Conservation (phyloP, 345 rosid genomes). For the Acer yangbiense region DNA sequence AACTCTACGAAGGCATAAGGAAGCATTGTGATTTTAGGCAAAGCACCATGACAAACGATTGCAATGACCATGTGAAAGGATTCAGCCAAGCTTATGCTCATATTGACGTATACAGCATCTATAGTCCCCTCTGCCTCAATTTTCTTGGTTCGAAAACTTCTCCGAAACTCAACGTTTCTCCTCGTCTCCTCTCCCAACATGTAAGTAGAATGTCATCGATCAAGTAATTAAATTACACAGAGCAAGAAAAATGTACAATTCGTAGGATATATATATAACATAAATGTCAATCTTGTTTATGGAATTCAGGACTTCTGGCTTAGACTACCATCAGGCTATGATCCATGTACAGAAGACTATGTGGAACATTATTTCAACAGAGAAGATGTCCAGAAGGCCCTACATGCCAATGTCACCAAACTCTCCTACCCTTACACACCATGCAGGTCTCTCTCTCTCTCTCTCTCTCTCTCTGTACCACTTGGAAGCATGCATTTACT, state of each 20-base stretch:
- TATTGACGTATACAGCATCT: slow-evolving; percentile 73
- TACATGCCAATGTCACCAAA: slow-evolving; percentile 71
- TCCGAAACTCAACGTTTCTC: slow-evolving; percentile 34
- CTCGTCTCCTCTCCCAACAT: slow-evolving; percentile 34
- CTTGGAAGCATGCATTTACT: no score
- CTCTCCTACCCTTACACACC: slow-evolving; percentile 55
- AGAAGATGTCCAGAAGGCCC: slow-evolving; percentile 68
- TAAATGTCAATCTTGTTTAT: slow-evolving; percentile 1
- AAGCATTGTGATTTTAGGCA: slow-evolving; percentile 42
- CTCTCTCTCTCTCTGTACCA: no score
- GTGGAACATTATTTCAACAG: slow-evolving; percentile 57
- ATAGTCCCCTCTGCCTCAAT: slow-evolving; percentile 54
- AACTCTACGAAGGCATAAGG: slow-evolving; percentile 42
- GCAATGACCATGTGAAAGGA: slow-evolving; percentile 26
- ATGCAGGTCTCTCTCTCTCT: slow-evolving; percentile 53
- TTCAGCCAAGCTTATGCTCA: slow-evolving; percentile 46
- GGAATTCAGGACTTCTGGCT: slow-evolving; percentile 49
- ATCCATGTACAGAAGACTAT: slow-evolving; percentile 68
- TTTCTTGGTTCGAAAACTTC: background rate
- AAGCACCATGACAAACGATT: slow-evolving; percentile 17
- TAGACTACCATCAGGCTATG: slow-evolving; percentile 62
- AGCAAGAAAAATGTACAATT: no score
- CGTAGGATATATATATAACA: no score
- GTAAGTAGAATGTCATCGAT: slow-evolving; percentile 18
- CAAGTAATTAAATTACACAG: no score